Base-by-base conservation (phyloP, 257 asterid species). In the Rubia yunnanensis region DNA sequence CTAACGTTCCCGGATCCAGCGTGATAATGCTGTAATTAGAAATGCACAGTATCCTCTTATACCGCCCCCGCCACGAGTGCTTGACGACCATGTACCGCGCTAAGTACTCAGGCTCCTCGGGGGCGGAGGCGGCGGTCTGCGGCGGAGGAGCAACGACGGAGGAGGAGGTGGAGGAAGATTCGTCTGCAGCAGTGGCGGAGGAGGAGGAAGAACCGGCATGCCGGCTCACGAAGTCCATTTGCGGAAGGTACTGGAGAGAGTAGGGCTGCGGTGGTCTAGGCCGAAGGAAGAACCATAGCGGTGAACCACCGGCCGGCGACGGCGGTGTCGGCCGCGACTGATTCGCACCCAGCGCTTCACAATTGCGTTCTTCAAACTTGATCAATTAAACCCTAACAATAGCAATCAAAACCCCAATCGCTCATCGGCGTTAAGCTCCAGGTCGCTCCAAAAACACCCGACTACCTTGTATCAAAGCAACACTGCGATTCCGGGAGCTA, bases 281-380 rank as follows among this genome's bases (percentile, higher is more conserved):
- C 70, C 92, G 90, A 49, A 87, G 77, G 68, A 92, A 84, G 73
- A 73, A 88, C 99, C 99, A 92, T 90, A 76, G 59, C 77, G 77
- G 79, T 65, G 79, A 73, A 73, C 91, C 95, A 80, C 98, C 98
- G 75, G 89, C 94, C 88, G 89, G 53, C 78, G 95, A 85, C 84
- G 84, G 86, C 94, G 90, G 96, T 71, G 80, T 80, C 88, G 78
- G 92, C 89, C 92, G 83, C 2, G 97, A 89, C 90, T 88, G 96
- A 82, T 88, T 82, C 87, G 97, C 97, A 94, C 99, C 99, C 97
- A 94, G 97, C 81, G 92, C 99, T 89, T 72, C 91, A 77, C 76
- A 69, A 60, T 60, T 66, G 15, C 26, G 11, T 31, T 44, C 22
- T 56, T 48, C 18, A 35, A 41, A 10, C 30, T 22, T 39, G 14